These are phyloP conservation scores for Vicia faba DNA, from an alignment of 306 rosid species.

Conservation along the genomic window DNA sequence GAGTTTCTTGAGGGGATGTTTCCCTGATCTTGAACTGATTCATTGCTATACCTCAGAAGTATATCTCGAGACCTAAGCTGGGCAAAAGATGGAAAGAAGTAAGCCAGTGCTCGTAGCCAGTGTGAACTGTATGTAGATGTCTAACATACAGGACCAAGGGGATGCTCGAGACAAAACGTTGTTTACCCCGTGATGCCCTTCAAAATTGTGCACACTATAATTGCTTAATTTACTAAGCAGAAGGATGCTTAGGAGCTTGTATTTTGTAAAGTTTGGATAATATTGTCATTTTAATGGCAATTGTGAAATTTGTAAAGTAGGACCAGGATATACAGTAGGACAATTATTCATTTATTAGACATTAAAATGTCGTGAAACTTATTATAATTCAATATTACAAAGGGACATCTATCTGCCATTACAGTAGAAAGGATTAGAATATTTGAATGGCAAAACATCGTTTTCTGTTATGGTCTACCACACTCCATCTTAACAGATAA, in stretches of 20 bases:
- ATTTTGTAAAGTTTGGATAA: slow-evolving; percentile 27
- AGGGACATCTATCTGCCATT: too few species aligned
- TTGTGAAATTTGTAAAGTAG: slow-evolving; percentile 15
- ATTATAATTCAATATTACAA: too few species aligned
- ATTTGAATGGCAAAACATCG: too few species aligned
- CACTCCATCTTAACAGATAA: too few species aligned
- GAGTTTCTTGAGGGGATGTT: slow-evolving; percentile 92
- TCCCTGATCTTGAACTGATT: slow-evolving; percentile 50
- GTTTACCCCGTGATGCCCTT: background rate
- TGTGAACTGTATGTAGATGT: slow-evolving; percentile 1
- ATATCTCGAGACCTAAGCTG: slow-evolving; percentile 16
- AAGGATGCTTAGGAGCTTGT: slow-evolving; percentile 13
- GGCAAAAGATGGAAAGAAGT: background rate
- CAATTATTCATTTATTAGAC: background rate
- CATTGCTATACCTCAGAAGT: slow-evolving; percentile 6
- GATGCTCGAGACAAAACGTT: too few species aligned
- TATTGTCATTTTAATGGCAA: background rate
- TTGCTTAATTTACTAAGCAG: background rate
- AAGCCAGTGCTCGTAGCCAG: slow-evolving; percentile 6
- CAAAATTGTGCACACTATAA: slow-evolving; percentile 1
- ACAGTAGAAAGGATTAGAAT: too few species aligned
- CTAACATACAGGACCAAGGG: background rate
- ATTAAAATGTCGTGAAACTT: background rate
- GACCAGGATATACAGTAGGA: background rate
- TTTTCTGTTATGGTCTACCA: too few species aligned